Evolutionary conservation across 768 basidiomycete genomes (phyloP), one percentile per base, ranked within the genome.

Genomic region (Coprinopsis sp.): DNA sequence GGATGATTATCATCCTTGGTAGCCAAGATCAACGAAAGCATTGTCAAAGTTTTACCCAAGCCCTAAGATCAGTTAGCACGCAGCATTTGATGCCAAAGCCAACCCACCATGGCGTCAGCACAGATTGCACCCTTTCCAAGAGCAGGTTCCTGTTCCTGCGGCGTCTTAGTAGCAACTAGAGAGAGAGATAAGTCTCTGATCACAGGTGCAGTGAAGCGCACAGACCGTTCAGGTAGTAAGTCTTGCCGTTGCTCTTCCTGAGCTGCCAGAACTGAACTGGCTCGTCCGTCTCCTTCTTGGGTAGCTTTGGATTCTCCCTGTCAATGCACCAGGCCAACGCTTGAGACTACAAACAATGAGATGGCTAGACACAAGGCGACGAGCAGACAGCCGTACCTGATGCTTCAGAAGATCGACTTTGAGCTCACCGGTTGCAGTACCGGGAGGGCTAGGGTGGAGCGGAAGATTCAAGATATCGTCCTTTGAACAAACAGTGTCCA

Each of bases 191-290:
- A 41, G 43, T 38, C 39, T 37, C 7, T 40, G 22, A 39, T 36
- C 10, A 44, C 19, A 34, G 13, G 43, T n/a, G 31, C 43, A 22
- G 22, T 38, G 31, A n/a, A 44, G 33, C 28, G 7, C 14, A 56
- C 78, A 44, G 51, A 82, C 82, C 59, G 51, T 91, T 90, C 59
- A 79, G 81, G 57, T 83, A 91, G 58, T 81, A 87, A 2, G 68
- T 46, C 77, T 84, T 81, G 39, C 60, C 57, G 0, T 70, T 74
- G 23, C 63, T 68, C 57, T 77, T 82, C 56, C 66, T 76, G 23
- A 82, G 62, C 57, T 90, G 82, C 93, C 92, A 96, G 56, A 96
- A 92, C 62, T 95, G 93, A 1, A 91, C 87, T 0, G 90, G 84
- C 28, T 72, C 76, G 48, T 92, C 91, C 0, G 63, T 60, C 40